Evolutionary conservation across 306 rosid genomes (phyloP).

Genomic region (Medicago lupulina): DNA sequence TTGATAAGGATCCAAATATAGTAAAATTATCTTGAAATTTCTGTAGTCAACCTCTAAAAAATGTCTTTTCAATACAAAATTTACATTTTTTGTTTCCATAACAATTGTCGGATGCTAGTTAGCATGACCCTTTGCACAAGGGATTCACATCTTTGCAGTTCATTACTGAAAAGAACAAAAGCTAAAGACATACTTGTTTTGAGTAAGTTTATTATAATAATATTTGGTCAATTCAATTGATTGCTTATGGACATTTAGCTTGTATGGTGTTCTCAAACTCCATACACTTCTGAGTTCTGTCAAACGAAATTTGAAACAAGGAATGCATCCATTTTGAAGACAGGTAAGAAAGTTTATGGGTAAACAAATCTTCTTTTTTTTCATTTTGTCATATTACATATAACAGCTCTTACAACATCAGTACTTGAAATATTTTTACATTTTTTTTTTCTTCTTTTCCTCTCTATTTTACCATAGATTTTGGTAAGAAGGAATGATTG

Average conservation of each 20-base stretch:
- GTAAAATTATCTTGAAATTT: too few species aligned
- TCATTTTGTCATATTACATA: conserved; percentile 33
- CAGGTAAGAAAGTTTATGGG: not conserved
- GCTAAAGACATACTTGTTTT: not conserved
- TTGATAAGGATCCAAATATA: too few species aligned
- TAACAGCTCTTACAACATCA: conserved; percentile 41
- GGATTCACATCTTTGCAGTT: not conserved
- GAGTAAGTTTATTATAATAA: not conserved
- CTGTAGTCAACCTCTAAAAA: too few species aligned
- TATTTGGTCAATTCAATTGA: not conserved
- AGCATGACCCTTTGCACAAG: too few species aligned
- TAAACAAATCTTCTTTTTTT: not conserved
- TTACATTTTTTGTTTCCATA: too few species aligned
- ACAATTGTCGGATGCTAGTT: too few species aligned
- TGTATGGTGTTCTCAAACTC: not conserved
- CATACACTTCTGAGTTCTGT: not conserved
- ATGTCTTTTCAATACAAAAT: too few species aligned
- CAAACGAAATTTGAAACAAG: not conserved
- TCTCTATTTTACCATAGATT: conserved; percentile 38
- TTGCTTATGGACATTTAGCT: not conserved
- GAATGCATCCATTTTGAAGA: not conserved
- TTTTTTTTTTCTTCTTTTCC: conserved; percentile 39
- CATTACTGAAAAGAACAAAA: not conserved
- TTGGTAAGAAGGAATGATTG: conserved; percentile 32
- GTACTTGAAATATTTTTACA: conserved; percentile 24